Evolutionary conservation across 1,284 basidiomycete species (phyloP), one percentile per base, ranked within the genome.

Genomic region (Cryptococcus sp.): DNA sequence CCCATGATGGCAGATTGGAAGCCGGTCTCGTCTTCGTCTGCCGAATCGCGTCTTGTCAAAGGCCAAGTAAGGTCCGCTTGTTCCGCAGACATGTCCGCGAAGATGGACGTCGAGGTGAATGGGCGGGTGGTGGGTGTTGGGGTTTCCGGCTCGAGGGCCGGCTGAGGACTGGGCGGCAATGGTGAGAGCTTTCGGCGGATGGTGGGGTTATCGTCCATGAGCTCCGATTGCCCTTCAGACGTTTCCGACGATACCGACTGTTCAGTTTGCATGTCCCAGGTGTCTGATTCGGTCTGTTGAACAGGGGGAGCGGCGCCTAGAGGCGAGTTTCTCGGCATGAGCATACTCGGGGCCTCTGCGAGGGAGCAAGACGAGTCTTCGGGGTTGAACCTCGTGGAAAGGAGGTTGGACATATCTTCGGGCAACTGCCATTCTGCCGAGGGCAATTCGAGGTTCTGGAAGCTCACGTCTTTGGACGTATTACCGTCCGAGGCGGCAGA

Each of bases 41-140:
- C 52, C 20, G 39, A 35, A 1, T 35, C 47, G 44, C 53, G 38
- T 42, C 62, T 35, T 3, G 54, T 56, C 15, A 74, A 57, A 1
- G 72, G 72, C 72, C 72, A 74, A 17, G 72, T 65, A 3, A 71
- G 53, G 17, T 70, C 65, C 8, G 72, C 72, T 52, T 74, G 72
- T 47, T 74, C 72, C 1, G 72, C 72, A 3, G 69, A 71, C 72
- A 74, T 72, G 56, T 74, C 72, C n/a, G 72, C 72, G 38, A 74
- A 72, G 56, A 74, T 71, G 11, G 70, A 71, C 10, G 52, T 59
- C 10, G 57, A 46, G 22, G 51, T 53, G 55, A 66, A 68, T 3
- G 66, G 53, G 44, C 52, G 53, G 8, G 41, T 41, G 17, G 50
- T 46, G 7, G 59, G 54, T 5, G 64, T 56, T 5, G 58, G 57